Percentiles rank a stretch among this genome's conserved stretches.
These are phyloP conservation scores for Malus sieversii DNA, from an alignment of 306 rosid genomes.

Conservation along the genomic window DNA sequence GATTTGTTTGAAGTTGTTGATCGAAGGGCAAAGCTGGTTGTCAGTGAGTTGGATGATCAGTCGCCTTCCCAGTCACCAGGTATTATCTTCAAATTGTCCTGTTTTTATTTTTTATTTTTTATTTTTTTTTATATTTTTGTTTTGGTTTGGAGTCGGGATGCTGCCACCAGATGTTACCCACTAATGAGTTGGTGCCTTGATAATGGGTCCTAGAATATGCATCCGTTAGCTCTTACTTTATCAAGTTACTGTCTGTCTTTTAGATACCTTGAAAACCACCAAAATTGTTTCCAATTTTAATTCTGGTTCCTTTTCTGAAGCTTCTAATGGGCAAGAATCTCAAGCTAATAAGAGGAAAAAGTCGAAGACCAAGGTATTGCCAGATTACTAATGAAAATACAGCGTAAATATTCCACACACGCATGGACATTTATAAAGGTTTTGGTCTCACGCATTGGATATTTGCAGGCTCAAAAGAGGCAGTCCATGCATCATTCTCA, in stretches of 20 bases:
- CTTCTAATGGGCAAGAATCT: slow-evolving; percentile 82
- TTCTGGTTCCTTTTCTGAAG: slow-evolving; percentile 34
- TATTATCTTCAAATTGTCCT: slow-evolving; percentile 23
- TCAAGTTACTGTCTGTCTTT: slow-evolving; percentile 4
- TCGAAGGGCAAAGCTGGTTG: slow-evolving; percentile 90
- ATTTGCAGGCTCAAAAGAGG: slow-evolving; percentile 50
- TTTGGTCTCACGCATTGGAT: slow-evolving; percentile 6
- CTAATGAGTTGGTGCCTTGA: background rate
- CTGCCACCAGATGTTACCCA: background rate
- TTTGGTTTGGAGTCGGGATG: background rate
- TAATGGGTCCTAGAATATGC: background rate
- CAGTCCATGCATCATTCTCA: slow-evolving; percentile 21
- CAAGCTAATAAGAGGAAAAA: slow-evolving; percentile 58
- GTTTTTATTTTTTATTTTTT: background rate
- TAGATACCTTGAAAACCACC: background rate
- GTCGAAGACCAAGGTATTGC: slow-evolving; percentile 61
- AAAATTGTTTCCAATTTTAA: slow-evolving; percentile 21
- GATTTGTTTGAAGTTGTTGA: slow-evolving; percentile 90
- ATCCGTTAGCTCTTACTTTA: background rate
- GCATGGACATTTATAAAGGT: background rate
- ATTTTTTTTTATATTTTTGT: background rate
- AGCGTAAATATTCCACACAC: background rate
- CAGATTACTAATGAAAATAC: background rate
- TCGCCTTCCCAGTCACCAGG: slow-evolving; percentile 62
- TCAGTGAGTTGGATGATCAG: slow-evolving; percentile 71